phyloP scores from a whole-genome alignment of 2,329 filamentous ascomycete genomes.

The Thyridium curvatum region DNA sequence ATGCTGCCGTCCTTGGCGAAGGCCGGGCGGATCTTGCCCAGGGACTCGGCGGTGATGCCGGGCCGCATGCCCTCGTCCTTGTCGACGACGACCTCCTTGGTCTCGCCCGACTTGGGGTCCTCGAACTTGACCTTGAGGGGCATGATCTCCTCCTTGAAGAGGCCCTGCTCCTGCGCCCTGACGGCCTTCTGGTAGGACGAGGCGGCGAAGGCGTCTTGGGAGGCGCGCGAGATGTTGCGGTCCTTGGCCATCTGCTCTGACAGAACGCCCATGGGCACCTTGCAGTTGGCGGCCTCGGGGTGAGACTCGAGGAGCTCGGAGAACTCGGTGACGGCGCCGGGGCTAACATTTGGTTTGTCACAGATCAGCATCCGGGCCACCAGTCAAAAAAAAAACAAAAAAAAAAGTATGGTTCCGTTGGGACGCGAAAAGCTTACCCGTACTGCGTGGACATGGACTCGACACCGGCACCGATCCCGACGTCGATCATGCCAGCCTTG shows the following conservation, averaged over 20 bases:
- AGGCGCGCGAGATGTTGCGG: conserved; percentile 60
- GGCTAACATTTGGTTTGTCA: conserved; percentile 36
- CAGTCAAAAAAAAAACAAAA: not conserved
- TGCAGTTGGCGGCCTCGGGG: conserved; percentile 86
- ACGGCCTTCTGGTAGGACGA: conserved; percentile 84
- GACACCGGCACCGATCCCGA: conserved; percentile 89
- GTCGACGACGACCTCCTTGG: conserved; percentile 73
- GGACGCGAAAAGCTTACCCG: conserved; percentile 49
- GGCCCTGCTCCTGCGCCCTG: conserved; percentile 78
- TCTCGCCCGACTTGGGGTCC: conserved; percentile 85
- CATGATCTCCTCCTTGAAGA: conserved; percentile 87
- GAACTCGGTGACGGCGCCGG: conserved; percentile 85
- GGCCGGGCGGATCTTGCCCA: conserved; percentile 85
- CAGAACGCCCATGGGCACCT: conserved; percentile 91
- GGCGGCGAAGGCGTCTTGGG: conserved; percentile 93
- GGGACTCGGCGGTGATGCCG: conserved; percentile 79
- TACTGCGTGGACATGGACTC: conserved; percentile 96
- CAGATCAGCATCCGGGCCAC: not conserved
- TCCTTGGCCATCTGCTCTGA: conserved; percentile 95
- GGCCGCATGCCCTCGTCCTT: conserved; percentile 83
- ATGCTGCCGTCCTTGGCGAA: conserved; percentile 91
- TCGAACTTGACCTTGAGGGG: conserved; percentile 82
- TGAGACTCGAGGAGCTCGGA: conserved; percentile 79
- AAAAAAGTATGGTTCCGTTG: too few relatives aligned
- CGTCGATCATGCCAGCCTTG: conserved; percentile 83